Percentiles rank a stretch among this genome's conserved stretches.
Evolutionary conservation across 768 basidiomycete species (phyloP).

Genomic region (Pulveroboletus frians): DNA sequence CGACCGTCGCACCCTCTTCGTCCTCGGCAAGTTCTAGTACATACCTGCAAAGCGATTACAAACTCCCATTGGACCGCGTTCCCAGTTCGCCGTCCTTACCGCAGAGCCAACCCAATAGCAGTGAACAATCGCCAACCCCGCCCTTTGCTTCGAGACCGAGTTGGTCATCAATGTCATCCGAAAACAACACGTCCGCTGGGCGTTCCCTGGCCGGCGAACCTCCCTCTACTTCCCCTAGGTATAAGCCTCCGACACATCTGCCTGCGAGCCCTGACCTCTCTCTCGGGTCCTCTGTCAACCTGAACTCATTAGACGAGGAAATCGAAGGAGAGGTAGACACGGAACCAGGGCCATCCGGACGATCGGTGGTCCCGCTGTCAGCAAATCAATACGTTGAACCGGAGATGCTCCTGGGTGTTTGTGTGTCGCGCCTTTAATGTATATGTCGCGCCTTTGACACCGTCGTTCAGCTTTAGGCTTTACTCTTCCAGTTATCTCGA

Average conservation of each 20-base stretch:
- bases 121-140: constrained; percentile 14
- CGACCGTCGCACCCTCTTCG: constrained; percentile 6
- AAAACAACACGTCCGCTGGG: constrained; percentile 9
- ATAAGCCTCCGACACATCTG: constrained; percentile 16
- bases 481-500: constrained; percentile 48
- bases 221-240: constrained; percentile 4
- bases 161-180: constrained; percentile 26
- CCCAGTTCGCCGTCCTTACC: constrained; percentile 14
- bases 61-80: constrained; percentile 8
- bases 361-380: constrained; percentile 12
- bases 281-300: constrained; percentile 8
- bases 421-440: constrained; percentile 41
- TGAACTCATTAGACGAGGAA: constrained; percentile 16
- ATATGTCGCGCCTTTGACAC: constrained; percentile 3
- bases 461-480: constrained; percentile 60
- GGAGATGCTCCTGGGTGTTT: constrained; percentile 54
- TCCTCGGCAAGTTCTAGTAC: constrained; percentile 2
- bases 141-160: constrained; percentile 16
- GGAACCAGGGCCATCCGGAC: constrained; percentile 13
- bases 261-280: constrained; percentile 25
- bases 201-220: constrained; percentile 16
- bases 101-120: constrained; percentile 10
- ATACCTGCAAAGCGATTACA: constrained; percentile 12
- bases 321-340: constrained; percentile 13
- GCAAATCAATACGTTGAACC: constrained; percentile 49